Evolutionary conservation across 345 rosid species (phyloP), one percentile per base, ranked within the genome.

Genomic region (Iberis pinnata): DNA sequence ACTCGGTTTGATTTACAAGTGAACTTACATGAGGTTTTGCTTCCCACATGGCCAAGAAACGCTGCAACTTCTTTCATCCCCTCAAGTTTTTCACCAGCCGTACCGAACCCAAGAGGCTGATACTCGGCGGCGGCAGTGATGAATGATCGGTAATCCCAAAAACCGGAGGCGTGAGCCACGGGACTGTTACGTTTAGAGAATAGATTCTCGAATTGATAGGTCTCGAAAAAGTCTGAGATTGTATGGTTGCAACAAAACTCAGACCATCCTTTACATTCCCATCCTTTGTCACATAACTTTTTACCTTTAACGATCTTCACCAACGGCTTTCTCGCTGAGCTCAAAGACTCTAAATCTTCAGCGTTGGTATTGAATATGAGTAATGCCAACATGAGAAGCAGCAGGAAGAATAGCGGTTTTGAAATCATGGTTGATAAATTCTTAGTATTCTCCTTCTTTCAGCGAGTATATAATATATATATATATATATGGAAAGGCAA

Each of bases 31-130:
- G 98, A 81, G 1, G 98, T 85, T 66, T 85, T 77, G 88, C 71
- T 12, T 58, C 84, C 96, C 25, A 92, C 95, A 52, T 88, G 93
- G 24, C 74, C 86, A 6, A 92, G 90, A 64, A 92, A 92, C 10
- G 98, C 98, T n/a, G 86, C 88, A 31, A 92, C 22, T 72, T 92
- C 98, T 80, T 59, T 78, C 89, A 81, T 83, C 68, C 84, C 92
- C 86, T 61, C 76, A 20, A 18, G 62, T 73, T 83, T 68, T 18
- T 86, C 86, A 11, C 98, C 95, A 11, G 98, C 83, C 58, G 98
- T 92, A 29, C 96, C 80, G 57, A 92, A 92, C 0, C 96, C 98
- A 9, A 69, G 86, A 7, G 81, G 98, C 74, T 92, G 84, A 31
- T 8, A 92, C 18, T 55, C 33, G 16, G 86, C 50, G 19, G 95